Percentiles rank a stretch among this genome's conserved stretches.
phyloP scores from a whole-genome alignment of 495 filamentous ascomycete genomes.

The Hypomontagnella submonticulosa region DNA sequence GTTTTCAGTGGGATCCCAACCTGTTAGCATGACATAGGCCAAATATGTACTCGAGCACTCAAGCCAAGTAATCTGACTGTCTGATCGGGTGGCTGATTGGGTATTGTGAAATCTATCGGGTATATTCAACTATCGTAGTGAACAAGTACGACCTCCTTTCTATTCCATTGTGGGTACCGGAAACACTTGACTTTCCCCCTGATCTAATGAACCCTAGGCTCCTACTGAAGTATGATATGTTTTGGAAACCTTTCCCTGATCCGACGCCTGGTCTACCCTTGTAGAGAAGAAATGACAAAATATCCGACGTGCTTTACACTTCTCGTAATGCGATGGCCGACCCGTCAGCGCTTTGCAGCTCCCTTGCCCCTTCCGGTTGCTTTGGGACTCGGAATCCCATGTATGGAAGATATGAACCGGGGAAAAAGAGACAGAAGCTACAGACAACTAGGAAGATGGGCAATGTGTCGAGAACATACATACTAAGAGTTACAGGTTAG shows the following conservation, averaged over 20 bases:
- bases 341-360: constrained; percentile 16
- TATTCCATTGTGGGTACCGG: constrained; percentile 5
- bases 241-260: constrained; percentile 9
- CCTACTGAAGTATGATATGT: not conserved
- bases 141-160: constrained; percentile 1
- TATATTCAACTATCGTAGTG: constrained; percentile 5
- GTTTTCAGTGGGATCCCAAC: not conserved
- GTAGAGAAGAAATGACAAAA: not conserved
- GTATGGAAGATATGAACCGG: constrained; percentile 57
- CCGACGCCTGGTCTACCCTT: not conserved
- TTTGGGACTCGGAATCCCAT: constrained; percentile 54
- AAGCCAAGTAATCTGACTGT: not conserved
- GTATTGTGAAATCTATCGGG: constrained; percentile 3
- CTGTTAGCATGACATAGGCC: not conserved
- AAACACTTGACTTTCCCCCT: constrained; percentile 5
- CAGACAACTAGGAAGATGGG: constrained; percentile 49
- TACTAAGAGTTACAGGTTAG: constrained; percentile 28
- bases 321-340: constrained; percentile 21
- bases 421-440: constrained; percentile 52
- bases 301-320: constrained; percentile 1
- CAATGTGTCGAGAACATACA: constrained; percentile 52
- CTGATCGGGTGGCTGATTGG: not conserved
- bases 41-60: not conserved
- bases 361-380: constrained; percentile 9
- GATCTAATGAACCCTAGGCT: constrained; percentile 11